Evolutionary conservation across 2,329 filamentous ascomycete genomes (phyloP), one percentile per base, ranked within the genome.

Genomic region (Paraconiothyrium brasiliense): DNA sequence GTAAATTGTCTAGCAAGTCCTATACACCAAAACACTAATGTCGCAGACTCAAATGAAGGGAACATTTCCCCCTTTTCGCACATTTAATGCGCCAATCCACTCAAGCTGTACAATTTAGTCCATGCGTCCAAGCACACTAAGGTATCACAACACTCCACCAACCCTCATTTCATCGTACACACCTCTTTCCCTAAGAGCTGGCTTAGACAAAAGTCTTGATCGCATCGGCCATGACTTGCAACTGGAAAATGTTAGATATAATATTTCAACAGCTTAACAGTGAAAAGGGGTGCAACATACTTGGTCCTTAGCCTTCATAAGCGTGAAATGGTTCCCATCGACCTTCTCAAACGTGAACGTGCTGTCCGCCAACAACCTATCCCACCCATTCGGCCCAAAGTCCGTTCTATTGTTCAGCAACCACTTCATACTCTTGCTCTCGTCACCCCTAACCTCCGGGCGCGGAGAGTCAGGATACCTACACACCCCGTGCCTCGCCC

Each of bases 371-470:
- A 84, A 75, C 32, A 84, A 72, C 7, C 76, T 76, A 59, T 82
- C 79, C 82, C 82, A 84, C 27, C 80, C 80, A 63, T 83, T 82
- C 2, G 80, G 76, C 2, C 81, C 81, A 58, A 84, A 80, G 52
- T 84, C 81, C 13, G 75, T 81, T 44, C 83, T 76, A 64, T 83
- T 80, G 60, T 84, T 80, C 50, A 83, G 70, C 56, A 85, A 67
- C 79, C 82, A 85, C 52, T 79, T 76, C 82, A 85, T 83, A 62
- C 81, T 82, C 49, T 80, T 76, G 1, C 81, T 80, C 57, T 84
- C 82, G 16, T 78, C 71, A 13, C 76, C 73, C 4, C 77, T 73
- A 27, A 78, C 78, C 27, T 76, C 78, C 20, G 80, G 80, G 46
- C 75, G 70, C 27, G 79, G 78, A 14, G 67, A 57, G 24, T 57